Percentiles rank a stretch among this genome's conserved stretches.
Evolutionary conservation across 345 rosid species (phyloP).

Genomic region (Gossypium longicalyx): DNA sequence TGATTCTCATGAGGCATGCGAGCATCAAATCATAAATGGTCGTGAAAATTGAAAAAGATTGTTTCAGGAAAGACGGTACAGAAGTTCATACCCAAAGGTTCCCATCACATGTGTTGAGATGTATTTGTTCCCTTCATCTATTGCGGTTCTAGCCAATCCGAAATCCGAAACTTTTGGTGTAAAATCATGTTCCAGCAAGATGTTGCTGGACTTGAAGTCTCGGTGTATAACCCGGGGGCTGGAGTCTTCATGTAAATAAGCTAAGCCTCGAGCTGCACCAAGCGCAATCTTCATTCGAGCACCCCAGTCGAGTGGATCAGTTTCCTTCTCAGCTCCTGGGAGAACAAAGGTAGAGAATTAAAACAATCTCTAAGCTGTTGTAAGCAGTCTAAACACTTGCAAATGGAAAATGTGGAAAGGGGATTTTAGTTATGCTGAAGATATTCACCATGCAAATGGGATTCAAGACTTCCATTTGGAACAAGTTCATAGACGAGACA

Average conservation of each 20-base stretch:
- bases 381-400: not conserved
- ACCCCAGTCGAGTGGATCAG: slow-evolving; percentile 57
- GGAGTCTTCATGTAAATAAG: slow-evolving; percentile 80
- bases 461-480: slow-evolving; percentile 68
- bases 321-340: slow-evolving; percentile 50
- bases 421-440: not conserved
- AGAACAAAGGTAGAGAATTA: not conserved
- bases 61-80: not conserved
- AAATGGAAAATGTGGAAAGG: not conserved
- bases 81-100: slow-evolving; percentile 61
- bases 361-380: not conserved
- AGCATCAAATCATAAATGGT: not conserved
- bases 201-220: slow-evolving; percentile 76
- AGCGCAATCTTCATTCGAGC: slow-evolving; percentile 72
- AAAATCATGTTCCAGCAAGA: slow-evolving; percentile 64
- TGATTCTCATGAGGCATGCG: not conserved
- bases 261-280: slow-evolving; percentile 74
- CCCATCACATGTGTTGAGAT: slow-evolving; percentile 76
- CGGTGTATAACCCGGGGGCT: slow-evolving; percentile 67
- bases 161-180: slow-evolving; percentile 73
- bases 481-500: slow-evolving; percentile 71
- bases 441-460: slow-evolving; percentile 56
- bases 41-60: not conserved
- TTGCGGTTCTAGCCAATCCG: slow-evolving; percentile 68
- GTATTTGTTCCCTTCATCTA: slow-evolving; percentile 57